Evolutionary conservation across 116 monocot genomes (phyloP).

Genomic region (Phalaenopsis hybrid): DNA sequence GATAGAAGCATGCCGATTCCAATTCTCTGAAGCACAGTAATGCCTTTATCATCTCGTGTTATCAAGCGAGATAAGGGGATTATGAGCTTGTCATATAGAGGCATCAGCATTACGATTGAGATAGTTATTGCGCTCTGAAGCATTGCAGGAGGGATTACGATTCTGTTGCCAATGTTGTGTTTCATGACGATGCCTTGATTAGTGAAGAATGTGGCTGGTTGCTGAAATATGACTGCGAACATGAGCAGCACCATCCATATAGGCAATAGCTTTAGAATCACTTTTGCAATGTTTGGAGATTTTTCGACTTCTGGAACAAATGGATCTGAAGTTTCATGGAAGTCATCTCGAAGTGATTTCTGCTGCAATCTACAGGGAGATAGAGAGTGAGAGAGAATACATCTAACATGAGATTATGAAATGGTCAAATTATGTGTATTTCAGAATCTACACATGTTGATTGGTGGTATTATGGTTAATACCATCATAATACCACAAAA

Average conservation of each 20-base stretch:
- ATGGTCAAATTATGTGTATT: neutral
- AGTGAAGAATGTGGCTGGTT: constrained; percentile 84
- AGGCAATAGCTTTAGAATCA: constrained; percentile 52
- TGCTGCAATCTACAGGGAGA: constrained; percentile 40
- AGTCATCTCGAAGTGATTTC: constrained; percentile 35
- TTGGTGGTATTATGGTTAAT: too few species aligned
- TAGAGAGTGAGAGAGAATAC: neutral
- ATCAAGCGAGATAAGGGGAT: constrained; percentile 35
- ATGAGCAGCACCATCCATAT: constrained; percentile 69
- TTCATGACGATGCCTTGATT: constrained; percentile 79
- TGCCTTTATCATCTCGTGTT: constrained; percentile 42
- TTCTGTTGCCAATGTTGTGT: constrained; percentile 32
- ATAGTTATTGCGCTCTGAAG: constrained; percentile 74
- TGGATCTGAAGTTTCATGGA: neutral
- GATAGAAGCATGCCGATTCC: constrained; percentile 86
- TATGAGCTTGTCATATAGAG: constrained; percentile 70
- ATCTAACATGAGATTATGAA: neutral
- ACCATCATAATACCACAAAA: too few species aligned
- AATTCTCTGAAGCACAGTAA: constrained; percentile 70
- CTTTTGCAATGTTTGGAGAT: constrained; percentile 23
- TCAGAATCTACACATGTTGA: too few species aligned
- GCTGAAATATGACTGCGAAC: constrained; percentile 95
- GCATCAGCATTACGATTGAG: constrained; percentile 80
- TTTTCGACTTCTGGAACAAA: constrained; percentile 1
- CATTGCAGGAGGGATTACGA: constrained; percentile 75